Percentiles rank a stretch among this genome's conserved stretches.
Evolutionary conservation across 164 flowering plant species (phyloP).

Genomic region (Amborella trichopoda): DNA sequence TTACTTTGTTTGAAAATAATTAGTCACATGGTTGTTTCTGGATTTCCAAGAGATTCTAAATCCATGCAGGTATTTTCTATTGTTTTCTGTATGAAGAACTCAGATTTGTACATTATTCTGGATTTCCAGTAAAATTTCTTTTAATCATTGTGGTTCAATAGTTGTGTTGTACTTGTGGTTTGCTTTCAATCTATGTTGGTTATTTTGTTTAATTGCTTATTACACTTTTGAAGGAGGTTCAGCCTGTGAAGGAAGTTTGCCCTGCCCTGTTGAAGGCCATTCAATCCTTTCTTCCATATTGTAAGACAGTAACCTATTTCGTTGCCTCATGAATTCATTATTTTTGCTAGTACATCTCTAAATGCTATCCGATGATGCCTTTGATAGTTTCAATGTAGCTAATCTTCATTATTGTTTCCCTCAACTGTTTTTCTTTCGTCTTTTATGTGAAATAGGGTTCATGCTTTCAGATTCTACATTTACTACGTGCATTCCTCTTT

Average conservation of each 20-base stretch:
- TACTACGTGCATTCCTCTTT: too few species aligned
- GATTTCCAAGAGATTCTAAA: slow-evolving; percentile 75
- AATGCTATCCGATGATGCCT: too few species aligned
- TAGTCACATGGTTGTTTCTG: slow-evolving; percentile 66
- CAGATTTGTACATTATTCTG: too few species aligned
- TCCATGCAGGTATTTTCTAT: slow-evolving; percentile 52
- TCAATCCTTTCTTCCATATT: slow-evolving; percentile 74
- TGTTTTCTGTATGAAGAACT: too few species aligned
- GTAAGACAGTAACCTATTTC: slow-evolving; percentile 32
- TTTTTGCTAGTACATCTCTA: neutral
- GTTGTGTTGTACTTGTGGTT: neutral
- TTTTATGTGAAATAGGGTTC: too few species aligned
- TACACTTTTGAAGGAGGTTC: slow-evolving; percentile 68
- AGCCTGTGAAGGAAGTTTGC: slow-evolving; percentile 77
- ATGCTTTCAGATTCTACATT: too few species aligned
- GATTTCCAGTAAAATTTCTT: too few species aligned
- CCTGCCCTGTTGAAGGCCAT: slow-evolving; percentile 69
- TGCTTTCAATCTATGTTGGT: neutral
- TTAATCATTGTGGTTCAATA: too few species aligned
- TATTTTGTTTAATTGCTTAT: neutral
- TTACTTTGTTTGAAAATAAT: slow-evolving; percentile 70
- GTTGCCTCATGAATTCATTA: neutral
- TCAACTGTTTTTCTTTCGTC: too few species aligned
- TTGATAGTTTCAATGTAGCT: too few species aligned
- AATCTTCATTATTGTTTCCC: too few species aligned